phyloP scores from a whole-genome alignment of 1,139 yeast species.

The Barnettozyma hawaiiensis region DNA sequence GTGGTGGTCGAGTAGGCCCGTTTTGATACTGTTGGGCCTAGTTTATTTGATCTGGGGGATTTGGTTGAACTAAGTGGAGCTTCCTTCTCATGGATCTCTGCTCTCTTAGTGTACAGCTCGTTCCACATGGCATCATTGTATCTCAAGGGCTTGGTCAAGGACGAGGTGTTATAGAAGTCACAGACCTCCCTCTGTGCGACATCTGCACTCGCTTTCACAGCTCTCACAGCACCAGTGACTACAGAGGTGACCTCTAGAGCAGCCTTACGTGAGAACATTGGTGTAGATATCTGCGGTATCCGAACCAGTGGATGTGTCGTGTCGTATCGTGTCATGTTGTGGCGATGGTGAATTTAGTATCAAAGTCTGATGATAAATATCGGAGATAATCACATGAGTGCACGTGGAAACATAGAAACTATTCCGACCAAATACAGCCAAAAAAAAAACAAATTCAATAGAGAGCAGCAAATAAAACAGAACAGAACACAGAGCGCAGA shows the following conservation, averaged over 20 bases:
- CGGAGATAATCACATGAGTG: neutral
- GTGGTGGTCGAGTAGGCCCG: constrained; percentile 17
- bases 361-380: no score
- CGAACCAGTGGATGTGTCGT: no score
- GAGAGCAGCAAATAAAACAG: no score
- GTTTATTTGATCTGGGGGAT: constrained; percentile 4
- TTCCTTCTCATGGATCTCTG: constrained; percentile 10
- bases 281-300: no score
- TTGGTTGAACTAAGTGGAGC: constrained; percentile 2
- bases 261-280: constrained; percentile 18
- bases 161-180: constrained; percentile 20
- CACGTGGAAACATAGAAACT: neutral
- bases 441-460: no score
- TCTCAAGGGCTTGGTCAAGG: constrained; percentile 19
- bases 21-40: constrained; percentile 8
- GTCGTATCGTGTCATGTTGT: no score
- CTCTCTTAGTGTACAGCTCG: constrained; percentile 16
- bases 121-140: constrained; percentile 25
- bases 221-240: constrained; percentile 15
- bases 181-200: constrained; percentile 13
- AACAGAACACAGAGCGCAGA: no score
- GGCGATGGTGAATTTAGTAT: no score
- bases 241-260: constrained; percentile 19
- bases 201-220: constrained; percentile 12
- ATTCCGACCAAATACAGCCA: neutral